phyloP scores from a whole-genome alignment of 176 grass and related monocot species.

The Thinopyrum elongatum region DNA sequence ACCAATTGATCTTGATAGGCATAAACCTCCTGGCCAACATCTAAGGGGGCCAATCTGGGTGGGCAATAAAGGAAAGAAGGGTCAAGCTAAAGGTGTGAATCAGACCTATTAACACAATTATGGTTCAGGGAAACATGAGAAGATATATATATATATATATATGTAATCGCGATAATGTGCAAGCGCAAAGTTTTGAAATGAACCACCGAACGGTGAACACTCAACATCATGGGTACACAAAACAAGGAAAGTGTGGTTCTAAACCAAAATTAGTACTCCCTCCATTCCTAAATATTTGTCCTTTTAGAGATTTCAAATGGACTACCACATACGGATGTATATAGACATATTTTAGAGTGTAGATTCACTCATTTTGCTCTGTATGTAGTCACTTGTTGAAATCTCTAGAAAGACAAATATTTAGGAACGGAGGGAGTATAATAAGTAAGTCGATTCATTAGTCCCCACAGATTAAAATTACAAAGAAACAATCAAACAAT shows the following conservation, averaged over 20 bases:
- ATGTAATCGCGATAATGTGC: neutral
- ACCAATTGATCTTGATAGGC: slow-evolving; percentile 97
- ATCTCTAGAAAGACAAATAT: no score
- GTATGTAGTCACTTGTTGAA: no score
- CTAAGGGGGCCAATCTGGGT: slow-evolving; percentile 85
- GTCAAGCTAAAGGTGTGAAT: neutral
- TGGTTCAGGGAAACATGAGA: neutral
- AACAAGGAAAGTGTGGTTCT: neutral
- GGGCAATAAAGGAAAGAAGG: slow-evolving; percentile 8
- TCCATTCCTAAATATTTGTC: no score
- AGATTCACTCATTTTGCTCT: no score
- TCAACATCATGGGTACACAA: neutral
- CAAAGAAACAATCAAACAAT: neutral
- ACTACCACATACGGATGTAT: no score
- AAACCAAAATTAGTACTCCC: neutral
- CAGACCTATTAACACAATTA: slow-evolving; percentile 3
- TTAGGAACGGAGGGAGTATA: no score
- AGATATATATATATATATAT: neutral
- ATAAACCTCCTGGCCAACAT: slow-evolving; percentile 98
- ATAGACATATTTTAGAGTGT: no score
- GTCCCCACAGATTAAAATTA: neutral
- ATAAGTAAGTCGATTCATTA: neutral
- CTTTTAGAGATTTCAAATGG: no score
- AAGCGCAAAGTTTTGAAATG: neutral
- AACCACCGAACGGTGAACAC: slow-evolving; percentile 1